phyloP scores from a whole-genome alignment of 108 stramenopile genomes.

The Cylindrotheca closterium region DNA sequence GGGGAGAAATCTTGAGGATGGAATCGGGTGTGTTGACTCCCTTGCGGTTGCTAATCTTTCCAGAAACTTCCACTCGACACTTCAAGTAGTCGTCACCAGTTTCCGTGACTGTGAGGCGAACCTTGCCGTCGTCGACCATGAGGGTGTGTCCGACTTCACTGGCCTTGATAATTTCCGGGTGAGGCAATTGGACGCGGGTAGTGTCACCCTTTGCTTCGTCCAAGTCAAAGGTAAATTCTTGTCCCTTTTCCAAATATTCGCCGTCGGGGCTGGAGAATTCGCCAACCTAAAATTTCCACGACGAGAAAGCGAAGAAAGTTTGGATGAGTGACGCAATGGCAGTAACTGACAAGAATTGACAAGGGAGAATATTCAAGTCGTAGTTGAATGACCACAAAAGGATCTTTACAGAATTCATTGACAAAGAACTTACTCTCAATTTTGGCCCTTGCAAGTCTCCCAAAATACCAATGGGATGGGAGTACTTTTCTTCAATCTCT shows the following conservation, averaged over 20 bases:
- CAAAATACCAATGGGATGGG: slow-evolving; percentile 92
- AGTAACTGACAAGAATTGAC: no score
- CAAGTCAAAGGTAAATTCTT: slow-evolving; percentile 88
- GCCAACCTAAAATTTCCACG: slow-evolving; percentile 46
- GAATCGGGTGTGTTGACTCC: slow-evolving; percentile 95
- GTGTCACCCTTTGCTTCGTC: slow-evolving; percentile 80
- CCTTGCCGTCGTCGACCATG: slow-evolving; percentile 95
- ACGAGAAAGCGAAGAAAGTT: no score
- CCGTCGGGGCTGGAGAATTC: slow-evolving; percentile 76
- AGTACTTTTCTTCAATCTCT: slow-evolving; percentile 85
- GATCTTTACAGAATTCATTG: neutral
- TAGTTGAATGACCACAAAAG: neutral
- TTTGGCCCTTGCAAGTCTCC: slow-evolving; percentile 97
- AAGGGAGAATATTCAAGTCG: no score
- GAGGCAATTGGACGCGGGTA: slow-evolving; percentile 86
- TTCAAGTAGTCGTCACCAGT: slow-evolving; percentile 84
- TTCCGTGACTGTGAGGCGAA: slow-evolving; percentile 80
- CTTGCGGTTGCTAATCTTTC: slow-evolving; percentile 88
- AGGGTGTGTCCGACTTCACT: slow-evolving; percentile 86
- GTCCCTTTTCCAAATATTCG: slow-evolving; percentile 73
- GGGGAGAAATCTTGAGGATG: slow-evolving; percentile 87
- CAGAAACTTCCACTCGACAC: slow-evolving; percentile 86
- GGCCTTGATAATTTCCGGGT: slow-evolving; percentile 92
- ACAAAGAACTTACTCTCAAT: slow-evolving; percentile 60
- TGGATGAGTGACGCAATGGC: no score